Evolutionary conservation across 371 early-diverging fungal genomes (phyloP), one percentile per base, ranked within the genome.

Genomic region (Gilbertella persicaria): DNA sequence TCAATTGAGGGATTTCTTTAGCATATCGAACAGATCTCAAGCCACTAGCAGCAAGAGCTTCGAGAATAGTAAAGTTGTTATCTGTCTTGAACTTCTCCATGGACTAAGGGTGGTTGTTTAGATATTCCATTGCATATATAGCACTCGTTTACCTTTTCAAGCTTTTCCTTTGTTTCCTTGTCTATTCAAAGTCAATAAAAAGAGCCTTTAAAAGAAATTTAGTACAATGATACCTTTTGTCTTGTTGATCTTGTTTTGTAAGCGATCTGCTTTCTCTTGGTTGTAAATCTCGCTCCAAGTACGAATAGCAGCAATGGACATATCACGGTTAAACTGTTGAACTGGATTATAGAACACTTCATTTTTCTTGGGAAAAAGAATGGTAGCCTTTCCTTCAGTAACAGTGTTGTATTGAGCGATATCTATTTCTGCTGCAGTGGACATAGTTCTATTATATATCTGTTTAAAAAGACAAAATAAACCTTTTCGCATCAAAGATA

Each of bases 281-380:
- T 73, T 69, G 50, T 67, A 80, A 16, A 90, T 75, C 37, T 90
- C 84, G 52, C 87, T 85, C 94, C 94, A 96, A 2, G 89, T 86
- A 45, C 85, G 89, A 62, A 94, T 94, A n/a, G 92, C 92, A 21
- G 94, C 93, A 57, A 94, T 90, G 5, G 92, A 91, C 93, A 99
- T 88, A 77, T 97, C 96, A 46, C 99, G 86, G 74, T 99, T 98
- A 71, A 97, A 95, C 73, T 96, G 83, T 80, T 99, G 97, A 16
- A 99, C 97, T 9, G 99, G 98, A 64, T 99, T 99, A 79, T 99
- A 99, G 70, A 99, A 99, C 13, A 99, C 99, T 60, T 92, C 89
- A 67, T 95, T 91, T 47, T 81, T 77, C 53, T 89, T 88, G 17
- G 95, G 92, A 67, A 94, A 93, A 50, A 92, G 76, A 46, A 97